Evolutionary conservation across 495 filamentous ascomycete genomes (phyloP).

Genomic region (Aspergillus ostianus): DNA sequence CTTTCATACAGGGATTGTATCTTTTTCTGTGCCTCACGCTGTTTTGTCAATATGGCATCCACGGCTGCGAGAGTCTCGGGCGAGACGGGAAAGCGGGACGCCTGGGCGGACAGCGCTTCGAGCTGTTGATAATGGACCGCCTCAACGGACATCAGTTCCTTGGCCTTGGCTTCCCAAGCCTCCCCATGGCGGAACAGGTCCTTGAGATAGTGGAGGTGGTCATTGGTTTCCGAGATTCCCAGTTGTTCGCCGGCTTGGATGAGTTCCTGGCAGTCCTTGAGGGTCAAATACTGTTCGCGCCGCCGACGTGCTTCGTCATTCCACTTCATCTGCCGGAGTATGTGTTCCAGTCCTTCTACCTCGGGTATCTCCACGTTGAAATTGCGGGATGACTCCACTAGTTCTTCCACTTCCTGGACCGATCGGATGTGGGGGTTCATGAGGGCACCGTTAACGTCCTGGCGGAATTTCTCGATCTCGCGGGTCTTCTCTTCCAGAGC

Average conservation of each 20-base stretch:
- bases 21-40: constrained; percentile 88
- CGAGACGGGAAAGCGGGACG: constrained; percentile 76
- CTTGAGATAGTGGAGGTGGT: constrained; percentile 70
- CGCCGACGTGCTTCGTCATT: constrained; percentile 70
- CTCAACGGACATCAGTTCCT: constrained; percentile 89
- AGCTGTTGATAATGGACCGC: constrained; percentile 89
- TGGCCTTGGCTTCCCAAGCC: constrained; percentile 90
- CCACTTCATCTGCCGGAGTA: constrained; percentile 87
- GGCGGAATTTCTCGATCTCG: constrained; percentile 83
- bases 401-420: constrained; percentile 78
- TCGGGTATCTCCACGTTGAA: constrained; percentile 97
- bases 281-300: constrained; percentile 58
- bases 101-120: constrained; percentile 79
- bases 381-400: constrained; percentile 79
- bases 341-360: constrained; percentile 75
- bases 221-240: constrained; percentile 72
- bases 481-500: constrained; percentile 84
- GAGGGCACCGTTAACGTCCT: constrained; percentile 68
- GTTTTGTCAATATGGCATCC: constrained; percentile 92
- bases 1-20: constrained; percentile 77
- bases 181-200: constrained; percentile 74
- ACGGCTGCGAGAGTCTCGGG: constrained; percentile 76
- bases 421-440: constrained; percentile 56
- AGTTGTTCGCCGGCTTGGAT: constrained; percentile 73
- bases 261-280: constrained; percentile 75